Conservation (phyloP, 495 filamentous ascomycete genomes). For the Hypomontagnella monticulosa region DNA sequence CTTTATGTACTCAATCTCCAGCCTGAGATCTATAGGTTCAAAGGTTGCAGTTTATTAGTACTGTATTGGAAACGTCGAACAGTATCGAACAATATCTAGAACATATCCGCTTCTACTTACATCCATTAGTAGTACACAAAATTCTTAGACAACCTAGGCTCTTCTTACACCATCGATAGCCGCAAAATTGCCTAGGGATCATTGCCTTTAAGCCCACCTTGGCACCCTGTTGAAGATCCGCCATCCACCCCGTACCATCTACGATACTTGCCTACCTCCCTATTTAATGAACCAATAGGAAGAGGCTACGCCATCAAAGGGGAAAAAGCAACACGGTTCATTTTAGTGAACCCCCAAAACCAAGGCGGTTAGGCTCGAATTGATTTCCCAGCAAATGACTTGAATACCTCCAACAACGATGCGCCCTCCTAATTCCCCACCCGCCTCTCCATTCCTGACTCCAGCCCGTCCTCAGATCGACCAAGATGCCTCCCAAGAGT, state of each 20-base stretch:
- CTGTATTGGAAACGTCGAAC: too few species aligned
- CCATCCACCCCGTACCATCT: conserved; percentile 16
- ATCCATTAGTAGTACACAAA: not conserved
- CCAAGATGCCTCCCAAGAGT: conserved; percentile 29
- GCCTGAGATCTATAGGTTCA: too few species aligned
- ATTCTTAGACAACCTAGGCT: not conserved
- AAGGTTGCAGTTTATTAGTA: too few species aligned
- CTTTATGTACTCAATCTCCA: too few species aligned
- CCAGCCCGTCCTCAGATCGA: conserved; percentile 43
- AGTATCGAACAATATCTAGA: conserved; percentile 1
- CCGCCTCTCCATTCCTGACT: conserved; percentile 32
- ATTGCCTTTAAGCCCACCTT: conserved; percentile 22
- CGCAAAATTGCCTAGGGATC: conserved; percentile 23
- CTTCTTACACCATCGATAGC: conserved; percentile 23
- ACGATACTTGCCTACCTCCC: conserved; percentile 11
- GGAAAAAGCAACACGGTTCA: conserved; percentile 24
- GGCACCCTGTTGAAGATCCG: conserved; percentile 39
- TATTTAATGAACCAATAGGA: conserved; percentile 35
- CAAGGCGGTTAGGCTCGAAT: conserved; percentile 41
- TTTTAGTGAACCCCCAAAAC: conserved; percentile 37
- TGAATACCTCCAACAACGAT: conserved; percentile 39
- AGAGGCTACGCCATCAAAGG: conserved; percentile 20
- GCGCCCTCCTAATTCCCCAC: conserved; percentile 43
- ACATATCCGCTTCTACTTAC: not conserved
- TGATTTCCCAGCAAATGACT: conserved; percentile 41